A percentile compares a stretch with the other conserved stretches of the same genome.
Evolutionary conservation across 208 protist species (phyloP).

Genomic region (Crithidia fasciculata): DNA sequence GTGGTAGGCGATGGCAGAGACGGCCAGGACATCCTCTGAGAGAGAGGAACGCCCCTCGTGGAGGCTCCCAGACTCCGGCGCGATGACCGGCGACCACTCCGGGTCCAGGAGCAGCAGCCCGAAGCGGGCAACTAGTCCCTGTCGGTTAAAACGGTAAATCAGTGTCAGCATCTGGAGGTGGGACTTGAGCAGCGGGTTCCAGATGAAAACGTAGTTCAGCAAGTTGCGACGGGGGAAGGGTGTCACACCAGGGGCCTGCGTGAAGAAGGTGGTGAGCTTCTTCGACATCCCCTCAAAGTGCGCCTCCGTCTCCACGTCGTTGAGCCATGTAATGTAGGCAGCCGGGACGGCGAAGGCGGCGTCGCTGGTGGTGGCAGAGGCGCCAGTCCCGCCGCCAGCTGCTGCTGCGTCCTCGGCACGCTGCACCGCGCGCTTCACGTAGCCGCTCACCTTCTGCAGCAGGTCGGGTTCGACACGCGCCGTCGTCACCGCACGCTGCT

Average conservation of each 20-base stretch:
- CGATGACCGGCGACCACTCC: constrained; percentile 22
- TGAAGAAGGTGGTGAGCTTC: constrained; percentile 16
- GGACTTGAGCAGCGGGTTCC: constrained; percentile 17
- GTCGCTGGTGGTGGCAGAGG: neutral
- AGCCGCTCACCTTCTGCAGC: constrained; percentile 17
- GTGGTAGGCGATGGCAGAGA: constrained; percentile 26
- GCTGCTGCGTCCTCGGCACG: neutral
- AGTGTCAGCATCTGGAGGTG: constrained; percentile 15
- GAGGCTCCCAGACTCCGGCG: neutral
- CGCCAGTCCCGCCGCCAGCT: neutral
- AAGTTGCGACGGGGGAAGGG: constrained; percentile 30
- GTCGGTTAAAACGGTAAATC: constrained; percentile 3
- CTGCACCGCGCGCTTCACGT: constrained; percentile 11
- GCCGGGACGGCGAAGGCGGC: constrained; percentile 24
- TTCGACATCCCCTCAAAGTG: constrained; percentile 18
- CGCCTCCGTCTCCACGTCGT: constrained; percentile 43
- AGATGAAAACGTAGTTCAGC: constrained; percentile 28
- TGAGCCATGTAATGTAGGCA: constrained; percentile 35
- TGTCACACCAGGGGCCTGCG: constrained; percentile 1
- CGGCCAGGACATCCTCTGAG: constrained; percentile 22
- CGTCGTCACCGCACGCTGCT: neutral
- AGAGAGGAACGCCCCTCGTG: constrained; percentile 1
- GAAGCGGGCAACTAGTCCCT: constrained; percentile 25
- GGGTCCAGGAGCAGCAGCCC: constrained; percentile 29
- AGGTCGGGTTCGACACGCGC: constrained; percentile 1